Evolutionary conservation across 805 yeast genomes (phyloP).

Genomic region (Monosporozyma solicola): DNA sequence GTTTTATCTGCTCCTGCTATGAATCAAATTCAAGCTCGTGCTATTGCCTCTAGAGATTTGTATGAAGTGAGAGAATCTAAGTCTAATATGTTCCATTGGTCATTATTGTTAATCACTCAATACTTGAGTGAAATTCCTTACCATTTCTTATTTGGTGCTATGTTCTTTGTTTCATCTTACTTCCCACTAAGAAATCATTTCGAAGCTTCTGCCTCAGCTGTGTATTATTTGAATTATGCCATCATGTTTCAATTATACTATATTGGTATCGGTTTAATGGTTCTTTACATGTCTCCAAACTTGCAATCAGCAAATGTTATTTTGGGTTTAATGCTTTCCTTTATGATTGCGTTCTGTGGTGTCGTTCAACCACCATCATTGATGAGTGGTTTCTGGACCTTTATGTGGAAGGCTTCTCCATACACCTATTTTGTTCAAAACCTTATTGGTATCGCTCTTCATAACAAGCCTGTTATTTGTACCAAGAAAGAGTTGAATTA

Average conservation of each 20-base stretch:
- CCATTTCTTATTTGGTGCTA: conserved; percentile 23
- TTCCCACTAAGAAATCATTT: conserved; percentile 32
- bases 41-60: conserved; percentile 31
- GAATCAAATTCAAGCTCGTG: conserved; percentile 34
- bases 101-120: conserved; percentile 30
- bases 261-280: conserved; percentile 32
- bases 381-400: conserved; percentile 38
- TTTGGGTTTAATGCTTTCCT: conserved; percentile 18
- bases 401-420: conserved; percentile 35
- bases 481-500: conserved; percentile 18
- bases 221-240: conserved; percentile 36
- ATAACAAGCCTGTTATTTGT: conserved; percentile 38
- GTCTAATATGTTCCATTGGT: conserved; percentile 36
- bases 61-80: conserved; percentile 35
- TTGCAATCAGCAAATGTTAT: conserved; percentile 25
- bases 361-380: conserved; percentile 30
- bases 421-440: conserved; percentile 38
- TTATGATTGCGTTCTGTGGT: conserved; percentile 33
- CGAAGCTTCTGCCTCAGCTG: conserved; percentile 36
- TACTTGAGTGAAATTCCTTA: conserved; percentile 32
- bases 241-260: conserved; percentile 41
- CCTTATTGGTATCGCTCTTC: conserved; percentile 41
- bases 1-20: conserved; percentile 34
- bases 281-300: conserved; percentile 19
- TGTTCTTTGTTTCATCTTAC: conserved; percentile 33